Base-by-base conservation (phyloP, 345 rosid species). In the Lepidium africanum region DNA sequence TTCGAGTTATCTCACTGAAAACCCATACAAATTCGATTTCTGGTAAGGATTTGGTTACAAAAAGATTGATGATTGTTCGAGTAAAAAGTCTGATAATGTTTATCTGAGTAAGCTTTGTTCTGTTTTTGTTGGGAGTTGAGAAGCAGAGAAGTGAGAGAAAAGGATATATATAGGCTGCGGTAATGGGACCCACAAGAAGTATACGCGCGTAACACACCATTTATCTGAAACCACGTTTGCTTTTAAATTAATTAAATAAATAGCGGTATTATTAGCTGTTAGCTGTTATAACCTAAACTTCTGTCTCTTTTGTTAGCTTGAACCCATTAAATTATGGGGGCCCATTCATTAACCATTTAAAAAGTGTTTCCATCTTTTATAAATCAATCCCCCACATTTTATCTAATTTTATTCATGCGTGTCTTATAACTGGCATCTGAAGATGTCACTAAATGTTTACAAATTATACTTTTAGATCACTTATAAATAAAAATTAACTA, bases 121-220 rank as follows among this genome's bases (percentile, higher is more conserved):
- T 73, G 77, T 41, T 49, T 57, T 67, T 6, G 72, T 7, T 58
- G 67, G 72, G 72, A 73, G 72, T 32, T 58, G 3, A 39, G 77
- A 65, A 73, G 2, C 77, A 73, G 71, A 65, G 48, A 13, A 42
- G 64, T 13, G 61, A 25, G 4, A 6, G 9, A 8, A n/a, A 6
- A 0, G 15, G 12, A 9, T 3, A 30, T 41, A 58, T 73, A 73
- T 65, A 73, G 66, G 77, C 32, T 32, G 25, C 9, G 71, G 67
- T 58, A 0, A 33, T 65, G 77, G 77, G 77, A 57, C 66, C 65
- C 63, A 73, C 59, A 14, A 0, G n/a, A 65, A 42, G 0, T 9
- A 0, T 1, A 73, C 77, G 77, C 76, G 76, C 60, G 54, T 57
- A 47, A 0, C 8, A 73, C 77, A 65, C 77, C 12, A 3, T 15